Percentiles rank a stretch among this genome's conserved stretches.
Conservation (phyloP, 306 rosid genomes). For the Cucurbita moschata region DNA sequence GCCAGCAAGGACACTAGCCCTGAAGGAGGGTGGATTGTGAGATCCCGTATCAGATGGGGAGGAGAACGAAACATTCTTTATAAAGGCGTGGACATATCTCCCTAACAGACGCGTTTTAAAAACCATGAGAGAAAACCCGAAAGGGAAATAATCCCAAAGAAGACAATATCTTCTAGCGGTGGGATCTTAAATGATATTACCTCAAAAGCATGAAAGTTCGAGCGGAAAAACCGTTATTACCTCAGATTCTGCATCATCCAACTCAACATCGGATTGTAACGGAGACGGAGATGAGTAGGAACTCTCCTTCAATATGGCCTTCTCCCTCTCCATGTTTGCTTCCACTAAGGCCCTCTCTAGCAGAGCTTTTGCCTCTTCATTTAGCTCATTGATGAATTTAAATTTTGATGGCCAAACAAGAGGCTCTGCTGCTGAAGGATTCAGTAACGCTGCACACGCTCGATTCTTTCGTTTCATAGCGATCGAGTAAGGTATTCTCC, state of each 20-base stretch:
- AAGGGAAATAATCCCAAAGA: too few relatives aligned
- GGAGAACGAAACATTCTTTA: too few relatives aligned
- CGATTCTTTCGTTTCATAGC: slow-evolving; percentile 57
- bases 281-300: slow-evolving; percentile 25
- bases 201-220: neutral
- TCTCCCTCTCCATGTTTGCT: slow-evolving; percentile 81
- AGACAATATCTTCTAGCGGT: too few relatives aligned
- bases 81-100: too few relatives aligned
- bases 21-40: too few relatives aligned
- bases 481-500: slow-evolving; percentile 65
- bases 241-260: slow-evolving; percentile 48
- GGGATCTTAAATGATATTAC: neutral
- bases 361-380: slow-evolving; percentile 65
- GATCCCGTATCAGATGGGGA: too few relatives aligned
- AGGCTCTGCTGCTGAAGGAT: slow-evolving; percentile 78
- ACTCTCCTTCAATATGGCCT: slow-evolving; percentile 36
- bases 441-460: slow-evolving; percentile 59
- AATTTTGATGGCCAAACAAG: slow-evolving; percentile 91
- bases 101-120: too few relatives aligned
- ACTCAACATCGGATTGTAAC: slow-evolving; percentile 29
- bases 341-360: slow-evolving; percentile 68
- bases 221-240: slow-evolving; percentile 18
- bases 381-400: slow-evolving; percentile 75
- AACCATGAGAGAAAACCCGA: too few relatives aligned
- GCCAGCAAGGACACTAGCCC: too few relatives aligned